Conservation (phyloP, 768 basidiomycete genomes). For the Termitomyces sp. region DNA sequence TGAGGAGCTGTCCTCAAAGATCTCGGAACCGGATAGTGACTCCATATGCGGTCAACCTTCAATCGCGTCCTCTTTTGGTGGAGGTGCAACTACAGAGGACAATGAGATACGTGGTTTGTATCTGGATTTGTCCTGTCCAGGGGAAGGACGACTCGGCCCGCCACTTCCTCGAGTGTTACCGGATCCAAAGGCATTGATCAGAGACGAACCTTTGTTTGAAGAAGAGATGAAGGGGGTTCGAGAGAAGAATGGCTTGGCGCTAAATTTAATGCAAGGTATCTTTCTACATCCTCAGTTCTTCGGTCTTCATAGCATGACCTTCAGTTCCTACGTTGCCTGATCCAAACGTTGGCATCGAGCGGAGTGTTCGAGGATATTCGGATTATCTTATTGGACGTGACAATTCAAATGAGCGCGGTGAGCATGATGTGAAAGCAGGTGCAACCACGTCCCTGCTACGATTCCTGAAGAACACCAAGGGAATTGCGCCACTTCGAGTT, state of each 20-base stretch:
- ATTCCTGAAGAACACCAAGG: constrained; percentile 53
- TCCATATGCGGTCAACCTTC: constrained; percentile 15
- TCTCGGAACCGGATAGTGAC: constrained; percentile 22
- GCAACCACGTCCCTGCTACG: constrained; percentile 3
- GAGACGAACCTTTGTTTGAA: constrained; percentile 54
- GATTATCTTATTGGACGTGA: constrained; percentile 2
- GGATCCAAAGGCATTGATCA: constrained; percentile 34
- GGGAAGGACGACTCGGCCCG: constrained; percentile 5
- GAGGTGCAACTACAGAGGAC: not conserved
- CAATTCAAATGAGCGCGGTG: not conserved
- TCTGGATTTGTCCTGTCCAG: not conserved
- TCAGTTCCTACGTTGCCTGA: constrained; percentile 52
- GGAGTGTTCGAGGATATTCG: not conserved
- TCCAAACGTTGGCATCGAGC: constrained; percentile 32
- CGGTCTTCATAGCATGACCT: not conserved
- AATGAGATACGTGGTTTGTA: constrained; percentile 5
- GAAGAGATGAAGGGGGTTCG: constrained; percentile 22
- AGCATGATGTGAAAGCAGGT: not conserved
- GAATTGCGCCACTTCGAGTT: constrained; percentile 51
- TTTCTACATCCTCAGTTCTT: not conserved
- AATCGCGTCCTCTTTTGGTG: not conserved
- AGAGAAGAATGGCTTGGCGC: constrained; percentile 17
- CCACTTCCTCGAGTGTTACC: constrained; percentile 5
- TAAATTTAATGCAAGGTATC: constrained; percentile 8
- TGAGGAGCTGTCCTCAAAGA: constrained; percentile 1